Evolutionary conservation across 108 stramenopile species (phyloP).

Genomic region (Halocafeteria seosinensis): DNA sequence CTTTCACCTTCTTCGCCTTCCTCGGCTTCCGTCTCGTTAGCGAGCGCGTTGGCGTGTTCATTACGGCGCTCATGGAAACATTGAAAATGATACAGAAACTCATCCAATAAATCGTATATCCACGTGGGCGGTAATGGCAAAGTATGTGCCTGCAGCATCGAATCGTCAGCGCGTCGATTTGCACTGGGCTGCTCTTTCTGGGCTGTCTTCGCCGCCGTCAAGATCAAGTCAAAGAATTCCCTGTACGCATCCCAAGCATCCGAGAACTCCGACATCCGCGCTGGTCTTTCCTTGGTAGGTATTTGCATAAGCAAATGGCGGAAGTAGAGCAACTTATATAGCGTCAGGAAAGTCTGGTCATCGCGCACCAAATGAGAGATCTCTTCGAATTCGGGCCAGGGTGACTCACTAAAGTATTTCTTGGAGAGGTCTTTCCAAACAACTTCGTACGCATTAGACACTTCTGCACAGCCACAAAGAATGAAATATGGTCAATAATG

Average conservation of each 20-base stretch:
- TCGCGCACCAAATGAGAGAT: slow-evolving; percentile 5
- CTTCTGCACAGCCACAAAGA: slow-evolving; percentile 3
- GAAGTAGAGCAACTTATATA: slow-evolving; percentile 13
- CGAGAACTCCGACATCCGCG: neutral
- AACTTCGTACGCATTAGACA: slow-evolving; percentile 3
- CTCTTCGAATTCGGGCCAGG: slow-evolving; percentile 10
- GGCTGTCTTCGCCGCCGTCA: no score
- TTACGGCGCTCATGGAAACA: slow-evolving; percentile 84
- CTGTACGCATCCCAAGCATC: slow-evolving; percentile 70
- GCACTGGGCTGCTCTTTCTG: no score
- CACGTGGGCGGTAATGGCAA: slow-evolving; percentile 71
- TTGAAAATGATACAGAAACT: slow-evolving; percentile 95
- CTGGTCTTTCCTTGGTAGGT: slow-evolving; percentile 8
- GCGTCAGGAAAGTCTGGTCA: slow-evolving; percentile 4
- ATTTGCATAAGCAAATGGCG: slow-evolving; percentile 9
- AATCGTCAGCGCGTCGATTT: no score
- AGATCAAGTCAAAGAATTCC: slow-evolving; percentile 55
- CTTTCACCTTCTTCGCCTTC: slow-evolving; percentile 18
- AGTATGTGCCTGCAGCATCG: slow-evolving; percentile 18
- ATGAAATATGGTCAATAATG: no score
- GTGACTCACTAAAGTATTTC: slow-evolving; percentile 8
- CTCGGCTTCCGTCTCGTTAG: slow-evolving; percentile 26
- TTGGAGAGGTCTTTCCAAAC: slow-evolving; percentile 6
- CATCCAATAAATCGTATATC: slow-evolving; percentile 93
- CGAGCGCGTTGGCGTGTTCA: slow-evolving; percentile 32